Evolutionary conservation across 345 rosid species (phyloP).

Genomic region (Salix dunnii): DNA sequence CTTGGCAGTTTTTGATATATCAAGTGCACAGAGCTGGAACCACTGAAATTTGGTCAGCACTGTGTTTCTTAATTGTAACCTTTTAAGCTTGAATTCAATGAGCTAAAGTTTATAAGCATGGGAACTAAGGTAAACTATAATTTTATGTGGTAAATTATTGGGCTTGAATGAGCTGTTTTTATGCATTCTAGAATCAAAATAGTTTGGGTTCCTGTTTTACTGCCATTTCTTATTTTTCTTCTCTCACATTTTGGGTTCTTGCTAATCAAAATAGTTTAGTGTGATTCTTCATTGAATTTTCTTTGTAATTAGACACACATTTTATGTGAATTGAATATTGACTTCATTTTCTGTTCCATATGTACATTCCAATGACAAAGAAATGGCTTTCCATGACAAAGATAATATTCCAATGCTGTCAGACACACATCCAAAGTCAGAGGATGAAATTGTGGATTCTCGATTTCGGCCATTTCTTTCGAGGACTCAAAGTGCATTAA

Average conservation of each 20-base stretch:
- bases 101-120: neutral
- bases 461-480: conserved; percentile 32
- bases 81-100: neutral
- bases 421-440: conserved; percentile 24
- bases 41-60: neutral
- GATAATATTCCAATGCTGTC: conserved; percentile 71
- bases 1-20: neutral
- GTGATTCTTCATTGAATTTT: neutral
- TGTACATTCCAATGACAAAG: neutral
- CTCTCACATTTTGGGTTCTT: neutral
- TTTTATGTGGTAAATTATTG: neutral
- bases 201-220: neutral
- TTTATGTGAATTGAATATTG: neutral
- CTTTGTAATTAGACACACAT: neutral
- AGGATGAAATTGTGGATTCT: conserved; percentile 34
- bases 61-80: neutral
- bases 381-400: conserved; percentile 52
- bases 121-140: neutral
- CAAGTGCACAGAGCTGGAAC: neutral
- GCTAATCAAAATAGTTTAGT: neutral
- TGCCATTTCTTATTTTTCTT: neutral
- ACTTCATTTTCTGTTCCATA: neutral
- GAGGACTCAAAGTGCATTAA: conserved; percentile 58
- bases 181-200: neutral
- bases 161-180: neutral